phyloP scores from a whole-genome alignment of 768 basidiomycete species.

The Porpolomopsis calyptriformis region DNA sequence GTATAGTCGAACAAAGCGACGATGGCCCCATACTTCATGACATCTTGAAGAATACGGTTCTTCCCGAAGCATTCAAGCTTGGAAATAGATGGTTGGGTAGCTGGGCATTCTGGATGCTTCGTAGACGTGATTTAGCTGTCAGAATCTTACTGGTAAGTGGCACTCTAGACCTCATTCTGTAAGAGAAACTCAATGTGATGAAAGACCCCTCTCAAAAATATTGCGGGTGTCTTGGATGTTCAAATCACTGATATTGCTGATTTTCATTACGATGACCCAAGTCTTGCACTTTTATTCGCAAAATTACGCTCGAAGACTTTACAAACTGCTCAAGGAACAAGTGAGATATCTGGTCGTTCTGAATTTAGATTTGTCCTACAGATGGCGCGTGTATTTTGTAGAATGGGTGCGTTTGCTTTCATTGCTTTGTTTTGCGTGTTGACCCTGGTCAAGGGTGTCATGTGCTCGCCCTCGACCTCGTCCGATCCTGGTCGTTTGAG shows the following conservation, averaged over 20 bases:
- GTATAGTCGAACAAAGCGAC: conserved; percentile 72
- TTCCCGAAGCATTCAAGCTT: conserved; percentile 74
- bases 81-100: conserved; percentile 91
- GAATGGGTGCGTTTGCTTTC: conserved; percentile 66
- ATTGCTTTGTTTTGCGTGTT: conserved; percentile 3
- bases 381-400: conserved; percentile 84
- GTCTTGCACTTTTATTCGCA: conserved; percentile 80
- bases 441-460: conserved; percentile 64
- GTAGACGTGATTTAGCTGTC: conserved; percentile 80
- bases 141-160: conserved; percentile 71
- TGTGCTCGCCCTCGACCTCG: conserved; percentile 79
- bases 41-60: conserved; percentile 62
- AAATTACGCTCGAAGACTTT: conserved; percentile 84
- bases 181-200: background rate
- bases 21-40: conserved; percentile 66
- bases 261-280: conserved; percentile 89
- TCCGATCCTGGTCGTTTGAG: conserved; percentile 86
- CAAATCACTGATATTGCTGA: conserved; percentile 60
- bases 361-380: conserved; percentile 97
- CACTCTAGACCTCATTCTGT: background rate
- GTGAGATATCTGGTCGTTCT: conserved; percentile 74
- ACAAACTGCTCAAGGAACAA: conserved; percentile 88
- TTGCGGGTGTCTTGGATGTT: conserved; percentile 48
- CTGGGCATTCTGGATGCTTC: conserved; percentile 96
- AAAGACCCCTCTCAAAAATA: conserved; percentile 69